phyloP scores from a whole-genome alignment of 2,329 filamentous ascomycete species.

The Talaromyces albobiverticillius region DNA sequence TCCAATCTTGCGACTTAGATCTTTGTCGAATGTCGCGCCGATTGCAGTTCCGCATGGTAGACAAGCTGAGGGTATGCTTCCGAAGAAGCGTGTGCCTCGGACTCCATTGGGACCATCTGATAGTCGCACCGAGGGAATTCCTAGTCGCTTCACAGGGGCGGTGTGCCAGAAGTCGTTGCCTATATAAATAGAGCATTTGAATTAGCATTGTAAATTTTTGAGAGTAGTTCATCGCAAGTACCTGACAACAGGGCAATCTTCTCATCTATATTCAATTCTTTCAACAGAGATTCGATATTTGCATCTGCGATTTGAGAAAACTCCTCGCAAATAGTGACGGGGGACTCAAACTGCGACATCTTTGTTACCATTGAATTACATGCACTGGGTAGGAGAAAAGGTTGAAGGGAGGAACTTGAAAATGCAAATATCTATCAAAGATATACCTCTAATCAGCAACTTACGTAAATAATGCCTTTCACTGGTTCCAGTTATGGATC shows the following conservation, averaged over 20 bases:
- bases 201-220: background rate
- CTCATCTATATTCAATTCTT: background rate
- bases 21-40: constrained; percentile 74
- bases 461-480: too few relatives aligned
- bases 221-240: background rate
- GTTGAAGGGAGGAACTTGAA: background rate
- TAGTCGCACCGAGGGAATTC: constrained; percentile 63
- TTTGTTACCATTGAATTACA: background rate
- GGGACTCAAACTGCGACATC: background rate
- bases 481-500: too few relatives aligned
- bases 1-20: constrained; percentile 67
- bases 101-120: constrained; percentile 70
- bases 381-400: background rate
- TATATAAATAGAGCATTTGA: constrained; percentile 14
- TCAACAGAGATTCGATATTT: background rate
- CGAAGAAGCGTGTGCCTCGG: constrained; percentile 66
- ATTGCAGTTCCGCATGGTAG: constrained; percentile 77
- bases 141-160: constrained; percentile 59
- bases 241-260: background rate
- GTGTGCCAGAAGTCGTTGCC: constrained; percentile 67
- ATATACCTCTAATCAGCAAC: background rate
- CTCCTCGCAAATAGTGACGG: background rate
- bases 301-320: background rate
- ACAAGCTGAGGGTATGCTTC: constrained; percentile 67
- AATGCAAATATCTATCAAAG: background rate